Conservation (phyloP, 495 filamentous ascomycete genomes). For the Platismatia glauca region DNA sequence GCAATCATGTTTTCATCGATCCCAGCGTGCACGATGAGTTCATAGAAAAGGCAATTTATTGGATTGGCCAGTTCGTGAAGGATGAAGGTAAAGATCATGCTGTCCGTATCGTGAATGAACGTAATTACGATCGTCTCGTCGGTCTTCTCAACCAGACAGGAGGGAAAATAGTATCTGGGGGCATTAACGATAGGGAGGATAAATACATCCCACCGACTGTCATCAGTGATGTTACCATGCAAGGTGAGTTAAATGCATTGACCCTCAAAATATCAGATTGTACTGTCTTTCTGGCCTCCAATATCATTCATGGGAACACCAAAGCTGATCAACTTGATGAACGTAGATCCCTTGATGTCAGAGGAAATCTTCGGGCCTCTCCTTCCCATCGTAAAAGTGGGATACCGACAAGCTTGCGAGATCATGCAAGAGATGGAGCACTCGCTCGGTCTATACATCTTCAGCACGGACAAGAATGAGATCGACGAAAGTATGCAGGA, state of each 20-base stretch:
- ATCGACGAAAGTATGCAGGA: slow-evolving; percentile 11
- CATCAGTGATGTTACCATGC: no score
- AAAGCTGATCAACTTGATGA: not conserved
- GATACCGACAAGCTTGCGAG: not conserved
- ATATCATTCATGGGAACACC: no score
- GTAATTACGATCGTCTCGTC: slow-evolving; percentile 12
- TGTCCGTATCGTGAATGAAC: slow-evolving; percentile 13
- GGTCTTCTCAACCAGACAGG: slow-evolving; percentile 9
- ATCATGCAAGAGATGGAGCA: no score
- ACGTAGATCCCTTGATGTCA: slow-evolving; percentile 12
- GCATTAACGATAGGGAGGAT: no score
- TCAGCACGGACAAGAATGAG: slow-evolving; percentile 11
- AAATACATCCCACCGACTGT: no score
- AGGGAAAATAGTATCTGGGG: slow-evolving; percentile 2
- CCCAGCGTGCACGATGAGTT: not conserved
- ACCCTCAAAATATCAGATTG: no score
- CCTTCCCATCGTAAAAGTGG: not conserved
- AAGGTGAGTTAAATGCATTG: no score
- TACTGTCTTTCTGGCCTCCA: no score
- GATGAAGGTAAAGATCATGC: slow-evolving; percentile 8
- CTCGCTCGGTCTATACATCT: slow-evolving; percentile 2
- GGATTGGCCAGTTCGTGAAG: slow-evolving; percentile 6
- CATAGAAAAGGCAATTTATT: slow-evolving; percentile 5
- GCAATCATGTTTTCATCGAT: not conserved
- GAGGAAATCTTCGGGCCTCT: slow-evolving; percentile 10